Evolutionary conservation across 345 rosid species (phyloP).

Genomic region (Xanthoceras sorbifolium): DNA sequence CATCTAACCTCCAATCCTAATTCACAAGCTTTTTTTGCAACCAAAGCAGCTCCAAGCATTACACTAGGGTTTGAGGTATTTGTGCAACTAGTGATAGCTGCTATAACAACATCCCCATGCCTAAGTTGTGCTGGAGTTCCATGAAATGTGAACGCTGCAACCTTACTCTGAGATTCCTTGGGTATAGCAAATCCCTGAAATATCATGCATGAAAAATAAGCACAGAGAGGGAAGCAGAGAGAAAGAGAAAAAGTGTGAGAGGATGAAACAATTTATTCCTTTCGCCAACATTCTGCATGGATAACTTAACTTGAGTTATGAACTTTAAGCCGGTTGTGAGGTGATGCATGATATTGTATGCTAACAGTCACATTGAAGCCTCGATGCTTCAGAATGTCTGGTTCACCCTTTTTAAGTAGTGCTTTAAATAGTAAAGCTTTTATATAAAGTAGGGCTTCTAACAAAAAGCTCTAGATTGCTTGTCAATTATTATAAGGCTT

Average conservation of each 20-base stretch:
- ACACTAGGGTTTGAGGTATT: conserved; percentile 97
- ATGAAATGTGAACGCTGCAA: conserved; percentile 62
- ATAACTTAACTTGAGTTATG: background rate
- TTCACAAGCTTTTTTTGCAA: conserved; percentile 91
- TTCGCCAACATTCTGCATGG: background rate
- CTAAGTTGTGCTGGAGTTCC: conserved; percentile 70
- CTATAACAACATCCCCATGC: conserved; percentile 92
- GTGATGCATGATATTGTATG: no score
- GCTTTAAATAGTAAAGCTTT: no score
- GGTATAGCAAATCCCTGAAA: conserved; percentile 80
- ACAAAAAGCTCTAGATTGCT: no score
- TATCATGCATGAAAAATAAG: conserved; percentile 8
- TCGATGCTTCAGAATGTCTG: no score
- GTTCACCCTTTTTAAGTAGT: no score
- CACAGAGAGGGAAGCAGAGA: no score
- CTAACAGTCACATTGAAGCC: no score
- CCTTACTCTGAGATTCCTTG: conserved; percentile 76
- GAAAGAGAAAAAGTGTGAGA: background rate
- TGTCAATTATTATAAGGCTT: no score
- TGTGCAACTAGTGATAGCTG: conserved; percentile 97
- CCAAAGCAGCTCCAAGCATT: conserved; percentile 96
- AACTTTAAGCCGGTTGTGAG: background rate
- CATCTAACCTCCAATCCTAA: conserved; percentile 73
- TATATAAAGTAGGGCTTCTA: no score
- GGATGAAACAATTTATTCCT: background rate